Conservation (phyloP, 2,329 filamentous ascomycete species). For the Diaporthe batatas region DNA sequence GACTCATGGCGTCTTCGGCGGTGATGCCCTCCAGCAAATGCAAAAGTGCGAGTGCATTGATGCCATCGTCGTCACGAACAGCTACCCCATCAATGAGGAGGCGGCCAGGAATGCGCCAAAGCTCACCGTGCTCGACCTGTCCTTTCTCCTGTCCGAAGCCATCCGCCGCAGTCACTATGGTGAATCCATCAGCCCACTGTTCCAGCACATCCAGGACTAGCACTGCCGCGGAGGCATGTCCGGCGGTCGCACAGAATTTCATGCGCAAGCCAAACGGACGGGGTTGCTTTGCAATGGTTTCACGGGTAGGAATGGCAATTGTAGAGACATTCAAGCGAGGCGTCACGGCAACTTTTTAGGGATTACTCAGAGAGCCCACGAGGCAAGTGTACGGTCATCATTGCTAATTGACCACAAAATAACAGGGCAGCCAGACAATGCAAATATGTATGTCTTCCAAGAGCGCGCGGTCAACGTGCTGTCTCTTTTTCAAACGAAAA, state of each 20-base stretch:
- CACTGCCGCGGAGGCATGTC: conserved; percentile 44
- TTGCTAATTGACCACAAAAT: conserved; percentile 37
- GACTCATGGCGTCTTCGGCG: conserved; percentile 94
- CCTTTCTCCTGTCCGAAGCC: conserved; percentile 88
- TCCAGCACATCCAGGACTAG: conserved; percentile 74
- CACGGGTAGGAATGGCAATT: conserved; percentile 32
- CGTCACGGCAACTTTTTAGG: conserved; percentile 40
- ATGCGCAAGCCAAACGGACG: neutral
- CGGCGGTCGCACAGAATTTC: conserved; percentile 1
- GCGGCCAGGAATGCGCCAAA: conserved; percentile 81
- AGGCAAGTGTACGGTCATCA: conserved; percentile 31
- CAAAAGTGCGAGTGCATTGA: conserved; percentile 95
- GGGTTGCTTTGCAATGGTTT: conserved; percentile 14
- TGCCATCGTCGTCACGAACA: conserved; percentile 95
- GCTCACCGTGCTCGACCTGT: conserved; percentile 89
- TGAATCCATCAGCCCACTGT: conserved; percentile 80
- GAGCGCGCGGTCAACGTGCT: conserved; percentile 32
- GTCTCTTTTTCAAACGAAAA: conserved; percentile 25
- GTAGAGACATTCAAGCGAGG: conserved; percentile 36
- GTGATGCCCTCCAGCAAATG: conserved; percentile 89
- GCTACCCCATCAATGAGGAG: conserved; percentile 88
- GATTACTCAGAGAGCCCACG: conserved; percentile 15
- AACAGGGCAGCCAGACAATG: conserved; percentile 40
- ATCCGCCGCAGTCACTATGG: conserved; percentile 97
- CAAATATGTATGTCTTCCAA: conserved; percentile 29